phyloP scores from a whole-genome alignment of 2,329 filamentous ascomycete species.

The Penicillium sp. region DNA sequence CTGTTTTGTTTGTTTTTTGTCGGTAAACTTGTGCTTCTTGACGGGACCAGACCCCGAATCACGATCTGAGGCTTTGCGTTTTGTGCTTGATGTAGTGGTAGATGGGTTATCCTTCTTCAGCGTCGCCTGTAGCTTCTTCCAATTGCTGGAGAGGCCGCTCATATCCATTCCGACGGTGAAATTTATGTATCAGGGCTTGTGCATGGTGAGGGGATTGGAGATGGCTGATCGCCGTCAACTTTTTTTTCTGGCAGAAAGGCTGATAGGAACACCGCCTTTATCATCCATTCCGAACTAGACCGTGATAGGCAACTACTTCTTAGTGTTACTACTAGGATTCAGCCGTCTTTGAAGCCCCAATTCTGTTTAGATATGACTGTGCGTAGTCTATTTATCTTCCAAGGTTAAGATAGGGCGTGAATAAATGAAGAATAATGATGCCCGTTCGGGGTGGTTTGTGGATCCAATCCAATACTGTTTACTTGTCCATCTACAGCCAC shows the following conservation, averaged over 20 bases:
- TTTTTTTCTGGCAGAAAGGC: constrained; percentile 7
- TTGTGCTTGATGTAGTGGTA: constrained; percentile 23
- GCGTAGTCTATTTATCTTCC: not conserved
- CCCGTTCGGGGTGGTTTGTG: not conserved
- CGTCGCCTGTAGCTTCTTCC: constrained; percentile 52
- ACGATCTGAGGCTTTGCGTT: constrained; percentile 37
- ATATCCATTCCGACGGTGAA: constrained; percentile 40
- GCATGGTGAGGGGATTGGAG: constrained; percentile 21
- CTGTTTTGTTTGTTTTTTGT: constrained; percentile 22
- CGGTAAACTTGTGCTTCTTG: constrained; percentile 36
- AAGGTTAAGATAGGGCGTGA: not conserved
- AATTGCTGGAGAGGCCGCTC: constrained; percentile 49
- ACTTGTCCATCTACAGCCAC: not conserved
- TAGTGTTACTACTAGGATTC: not conserved
- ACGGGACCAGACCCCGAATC: constrained; percentile 30
- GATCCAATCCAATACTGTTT: too few relatives aligned
- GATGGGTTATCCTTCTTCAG: constrained; percentile 35
- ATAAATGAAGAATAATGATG: not conserved
- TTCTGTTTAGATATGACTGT: not conserved
- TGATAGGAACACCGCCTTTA: constrained; percentile 3
- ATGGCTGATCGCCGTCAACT: not conserved
- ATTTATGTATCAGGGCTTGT: constrained; percentile 10
- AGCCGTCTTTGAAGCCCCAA: not conserved
- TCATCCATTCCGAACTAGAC: not conserved
- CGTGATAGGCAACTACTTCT: not conserved